Evolutionary conservation across 306 rosid genomes (phyloP).

Genomic region (Lathyrus oleraceus): DNA sequence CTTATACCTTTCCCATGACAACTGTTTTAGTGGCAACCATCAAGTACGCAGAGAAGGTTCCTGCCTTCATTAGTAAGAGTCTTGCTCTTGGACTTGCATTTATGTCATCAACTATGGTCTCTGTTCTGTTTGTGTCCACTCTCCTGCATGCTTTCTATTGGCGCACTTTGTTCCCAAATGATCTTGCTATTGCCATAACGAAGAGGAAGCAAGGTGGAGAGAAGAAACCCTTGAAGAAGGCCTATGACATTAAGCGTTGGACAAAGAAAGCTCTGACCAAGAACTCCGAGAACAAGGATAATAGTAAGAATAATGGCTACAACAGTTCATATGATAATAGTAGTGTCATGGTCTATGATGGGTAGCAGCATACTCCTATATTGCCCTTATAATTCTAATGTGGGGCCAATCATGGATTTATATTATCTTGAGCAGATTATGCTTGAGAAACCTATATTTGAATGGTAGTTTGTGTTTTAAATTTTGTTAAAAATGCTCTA

Average conservation of each 20-base stretch:
- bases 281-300: constrained; percentile 48
- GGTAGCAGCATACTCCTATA: neutral
- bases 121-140: constrained; percentile 60
- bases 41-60: constrained; percentile 76
- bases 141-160: constrained; percentile 80
- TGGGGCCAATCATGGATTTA: constrained; percentile 2
- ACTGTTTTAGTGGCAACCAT: constrained; percentile 77
- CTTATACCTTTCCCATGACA: constrained; percentile 85
- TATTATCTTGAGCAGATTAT: constrained; percentile 1
- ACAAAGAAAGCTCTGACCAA: constrained; percentile 74
- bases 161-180: constrained; percentile 82
- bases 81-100: constrained; percentile 70
- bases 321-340: neutral
- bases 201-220: constrained; percentile 58
- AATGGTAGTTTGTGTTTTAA: neutral
- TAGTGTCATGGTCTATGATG: neutral
- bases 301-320: constrained; percentile 30
- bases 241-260: constrained; percentile 79
- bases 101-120: constrained; percentile 75
- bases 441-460: neutral
- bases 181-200: constrained; percentile 82
- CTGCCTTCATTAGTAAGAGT: constrained; percentile 61
- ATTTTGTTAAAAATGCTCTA: too few species aligned
- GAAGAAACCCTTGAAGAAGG: constrained; percentile 63
- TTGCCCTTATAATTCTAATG: constrained; percentile 16